Evolutionary conservation across 495 filamentous ascomycete species (phyloP).

Genomic region (Astrocystis sublimbata): DNA sequence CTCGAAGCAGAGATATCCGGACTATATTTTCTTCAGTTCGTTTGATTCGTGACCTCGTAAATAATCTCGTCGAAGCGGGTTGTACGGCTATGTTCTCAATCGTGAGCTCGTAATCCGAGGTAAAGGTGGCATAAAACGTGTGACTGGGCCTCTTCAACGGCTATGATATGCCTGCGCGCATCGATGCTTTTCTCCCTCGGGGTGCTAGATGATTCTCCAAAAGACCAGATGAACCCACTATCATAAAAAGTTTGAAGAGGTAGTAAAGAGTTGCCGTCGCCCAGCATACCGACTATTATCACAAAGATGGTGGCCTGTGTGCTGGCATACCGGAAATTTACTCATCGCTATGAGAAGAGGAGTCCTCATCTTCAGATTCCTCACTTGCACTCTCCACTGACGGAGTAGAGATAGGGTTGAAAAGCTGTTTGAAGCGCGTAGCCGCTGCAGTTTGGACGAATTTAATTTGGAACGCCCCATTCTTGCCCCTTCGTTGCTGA

Average conservation of each 20-base stretch:
- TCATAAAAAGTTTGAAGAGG: not conserved
- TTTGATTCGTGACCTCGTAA: not conserved
- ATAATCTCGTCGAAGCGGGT: not conserved
- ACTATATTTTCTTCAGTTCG: not conserved
- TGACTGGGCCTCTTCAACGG: not conserved
- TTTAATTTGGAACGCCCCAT: conserved; percentile 46
- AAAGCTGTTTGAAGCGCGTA: conserved; percentile 15
- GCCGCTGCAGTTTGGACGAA: conserved; percentile 34
- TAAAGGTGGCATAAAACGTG: not conserved
- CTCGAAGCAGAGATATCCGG: not conserved
- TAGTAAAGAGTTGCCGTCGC: not conserved
- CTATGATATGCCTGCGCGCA: not conserved
- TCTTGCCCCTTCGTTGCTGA: conserved; percentile 45
- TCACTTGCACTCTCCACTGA: conserved; percentile 13
- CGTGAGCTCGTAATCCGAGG: not conserved
- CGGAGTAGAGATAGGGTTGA: not conserved
- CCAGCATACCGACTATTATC: not conserved
- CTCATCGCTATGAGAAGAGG: not conserved
- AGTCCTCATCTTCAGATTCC: conserved; percentile 5
- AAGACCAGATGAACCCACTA: not conserved
- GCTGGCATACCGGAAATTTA: not conserved
- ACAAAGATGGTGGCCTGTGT: not conserved
- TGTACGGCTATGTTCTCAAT: not conserved
- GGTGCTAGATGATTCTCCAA: not conserved
- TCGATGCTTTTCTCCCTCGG: not conserved